These are phyloP conservation scores for Pyrus bretschneideri DNA, from an alignment of 306 rosid species.

Conservation along the genomic window DNA sequence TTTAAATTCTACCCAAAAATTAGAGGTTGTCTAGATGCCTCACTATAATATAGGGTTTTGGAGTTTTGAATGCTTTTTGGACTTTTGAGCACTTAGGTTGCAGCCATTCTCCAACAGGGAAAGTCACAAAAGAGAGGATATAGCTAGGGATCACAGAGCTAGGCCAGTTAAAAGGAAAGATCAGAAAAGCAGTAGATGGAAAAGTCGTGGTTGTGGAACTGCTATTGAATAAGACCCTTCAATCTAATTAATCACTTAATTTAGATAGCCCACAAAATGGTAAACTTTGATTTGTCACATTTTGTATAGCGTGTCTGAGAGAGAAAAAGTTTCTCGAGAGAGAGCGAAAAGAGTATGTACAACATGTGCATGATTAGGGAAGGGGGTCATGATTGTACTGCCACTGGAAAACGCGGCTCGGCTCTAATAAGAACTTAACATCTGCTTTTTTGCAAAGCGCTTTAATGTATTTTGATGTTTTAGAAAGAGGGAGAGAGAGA, in stretches of 20 bases:
- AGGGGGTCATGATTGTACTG: constrained; percentile 57
- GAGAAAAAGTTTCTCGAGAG: not conserved
- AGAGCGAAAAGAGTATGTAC: not conserved
- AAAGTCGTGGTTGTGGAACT: constrained; percentile 66
- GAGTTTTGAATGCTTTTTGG: not conserved
- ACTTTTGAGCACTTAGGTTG: not conserved
- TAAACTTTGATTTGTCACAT: constrained; percentile 38
- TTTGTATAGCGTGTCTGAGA: constrained; percentile 2
- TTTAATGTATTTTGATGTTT: not conserved
- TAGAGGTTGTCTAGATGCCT: no score
- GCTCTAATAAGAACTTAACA: constrained; percentile 22
- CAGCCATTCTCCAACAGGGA: constrained; percentile 34
- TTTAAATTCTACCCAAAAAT: no score
- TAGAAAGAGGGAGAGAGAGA: not conserved
- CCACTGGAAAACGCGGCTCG: constrained; percentile 70
- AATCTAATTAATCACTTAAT: constrained; percentile 22
- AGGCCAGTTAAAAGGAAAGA: constrained; percentile 31
- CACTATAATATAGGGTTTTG: no score
- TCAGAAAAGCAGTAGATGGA: not conserved
- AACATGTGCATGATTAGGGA: constrained; percentile 50
- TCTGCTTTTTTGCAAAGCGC: constrained; percentile 5
- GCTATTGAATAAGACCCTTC: constrained; percentile 60
- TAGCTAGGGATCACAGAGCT: constrained; percentile 21
- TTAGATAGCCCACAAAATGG: constrained; percentile 16
- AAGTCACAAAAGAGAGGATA: constrained; percentile 32